Evolutionary conservation across 2,329 filamentous ascomycete species (phyloP).

Genomic region (Thermoascus crustaceus): DNA sequence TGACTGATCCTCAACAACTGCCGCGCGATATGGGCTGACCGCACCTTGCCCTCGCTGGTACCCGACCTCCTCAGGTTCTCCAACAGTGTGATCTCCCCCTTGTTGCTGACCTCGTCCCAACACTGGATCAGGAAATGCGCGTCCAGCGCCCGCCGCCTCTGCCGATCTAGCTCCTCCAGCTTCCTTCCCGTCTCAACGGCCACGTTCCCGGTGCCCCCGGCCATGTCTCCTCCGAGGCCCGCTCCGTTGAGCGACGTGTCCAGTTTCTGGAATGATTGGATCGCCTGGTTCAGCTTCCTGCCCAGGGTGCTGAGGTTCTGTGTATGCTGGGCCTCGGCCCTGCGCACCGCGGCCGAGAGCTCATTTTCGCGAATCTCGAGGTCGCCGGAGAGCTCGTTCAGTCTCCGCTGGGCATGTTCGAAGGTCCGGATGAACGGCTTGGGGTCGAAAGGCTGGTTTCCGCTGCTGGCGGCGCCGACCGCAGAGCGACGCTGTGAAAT

Average conservation of each 20-base stretch:
- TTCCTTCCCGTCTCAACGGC: constrained; percentile 92
- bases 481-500: constrained; percentile 70
- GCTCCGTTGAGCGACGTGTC: constrained; percentile 70
- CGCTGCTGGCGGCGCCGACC: constrained; percentile 31
- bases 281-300: constrained; percentile 81
- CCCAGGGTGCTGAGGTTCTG: constrained; percentile 82
- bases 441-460: constrained; percentile 66
- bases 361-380: constrained; percentile 87
- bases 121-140: constrained; percentile 93
- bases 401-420: constrained; percentile 56
- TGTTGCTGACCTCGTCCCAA: constrained; percentile 91
- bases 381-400: constrained; percentile 57
- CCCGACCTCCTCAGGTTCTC: constrained; percentile 82
- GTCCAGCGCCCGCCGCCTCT: constrained; percentile 81
- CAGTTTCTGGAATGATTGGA: constrained; percentile 82
- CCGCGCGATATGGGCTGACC: constrained; percentile 85
- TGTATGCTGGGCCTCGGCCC: constrained; percentile 86
- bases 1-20: constrained; percentile 93
- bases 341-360: constrained; percentile 76
- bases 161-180: constrained; percentile 87
- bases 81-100: constrained; percentile 74
- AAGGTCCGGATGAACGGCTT: constrained; percentile 96
- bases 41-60: constrained; percentile 82
- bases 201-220: constrained; percentile 63
- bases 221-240: constrained; percentile 25